Percentiles rank a stretch among this genome's conserved stretches.
Evolutionary conservation across 345 rosid genomes (phyloP).

Genomic region (thale cress (Arabidopsis thaliana)): TAIR10.1 NC_003071.7:7040501-7041000

Average conservation of each 20-base stretch:
- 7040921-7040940: neutral
- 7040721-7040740: neutral
- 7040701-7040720: constrained; percentile 40
- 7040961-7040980: constrained; percentile 94
- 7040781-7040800: neutral
- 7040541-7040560: constrained; percentile 90
- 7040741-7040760: neutral
- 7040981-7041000: constrained; percentile 93
- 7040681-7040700: constrained; percentile 39
- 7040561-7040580: constrained; percentile 81
- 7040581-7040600: constrained; percentile 90
- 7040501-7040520: neutral
- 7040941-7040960: constrained; percentile 2
- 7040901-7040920: constrained; percentile 6
- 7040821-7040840: neutral
- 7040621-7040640: constrained; percentile 94
- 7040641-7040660: constrained; percentile 98
- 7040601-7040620: constrained; percentile 83
- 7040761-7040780: neutral
- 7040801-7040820: constrained; percentile 15
- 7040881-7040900: neutral
- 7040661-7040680: constrained; percentile 98
- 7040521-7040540: constrained; percentile 2
- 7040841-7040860: constrained; percentile 5
- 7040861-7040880: constrained; percentile 7